A percentile compares a stretch with the other conserved stretches of the same genome.
These are phyloP conservation scores for Kwoniella pini DNA, from an alignment of 768 basidiomycete species.

Conservation along the genomic window DNA sequence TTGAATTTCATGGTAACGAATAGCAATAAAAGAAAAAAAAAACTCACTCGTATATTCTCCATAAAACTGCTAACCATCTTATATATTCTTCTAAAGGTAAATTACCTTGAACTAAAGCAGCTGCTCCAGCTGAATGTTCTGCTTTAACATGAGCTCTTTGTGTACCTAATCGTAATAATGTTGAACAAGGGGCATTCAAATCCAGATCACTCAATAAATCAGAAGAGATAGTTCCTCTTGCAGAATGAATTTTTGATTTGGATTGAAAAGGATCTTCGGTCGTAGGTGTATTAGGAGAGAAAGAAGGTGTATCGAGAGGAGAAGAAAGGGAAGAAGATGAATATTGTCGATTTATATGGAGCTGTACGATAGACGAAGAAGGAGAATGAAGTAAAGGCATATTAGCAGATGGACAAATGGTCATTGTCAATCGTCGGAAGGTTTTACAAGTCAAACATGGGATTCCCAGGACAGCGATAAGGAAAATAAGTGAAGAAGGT, in stretches of 20 bases:
- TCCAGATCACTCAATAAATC: conserved; percentile 42
- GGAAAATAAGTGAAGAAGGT: not conserved
- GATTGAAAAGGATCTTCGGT: not conserved
- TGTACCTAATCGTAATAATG: conserved; percentile 57
- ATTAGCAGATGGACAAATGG: conserved; percentile 10
- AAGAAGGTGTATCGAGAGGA: conserved; percentile 31
- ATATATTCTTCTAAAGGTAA: conserved; percentile 68
- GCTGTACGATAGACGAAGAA: too few species aligned
- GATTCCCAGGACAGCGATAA: too few species aligned
- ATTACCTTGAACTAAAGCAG: conserved; percentile 63
- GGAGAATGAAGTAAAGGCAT: not conserved
- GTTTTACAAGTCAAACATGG: too few species aligned
- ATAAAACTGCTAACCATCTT: conserved; percentile 72
- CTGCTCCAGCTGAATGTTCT: conserved; percentile 64
- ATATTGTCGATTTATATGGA: not conserved
- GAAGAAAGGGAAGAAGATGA: not conserved
- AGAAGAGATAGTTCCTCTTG: conserved; percentile 9
- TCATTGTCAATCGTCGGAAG: too few species aligned
- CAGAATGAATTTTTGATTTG: conserved; percentile 1
- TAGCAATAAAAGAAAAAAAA: not conserved
- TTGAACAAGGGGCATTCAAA: conserved; percentile 52
- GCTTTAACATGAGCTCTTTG: conserved; percentile 62
- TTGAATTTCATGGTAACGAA: too few species aligned
- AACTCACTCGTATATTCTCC: conserved; percentile 74
- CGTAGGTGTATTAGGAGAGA: conserved; percentile 32